phyloP scores from a whole-genome alignment of 176 grass and related monocot species.

The Oryza punctata region DNA sequence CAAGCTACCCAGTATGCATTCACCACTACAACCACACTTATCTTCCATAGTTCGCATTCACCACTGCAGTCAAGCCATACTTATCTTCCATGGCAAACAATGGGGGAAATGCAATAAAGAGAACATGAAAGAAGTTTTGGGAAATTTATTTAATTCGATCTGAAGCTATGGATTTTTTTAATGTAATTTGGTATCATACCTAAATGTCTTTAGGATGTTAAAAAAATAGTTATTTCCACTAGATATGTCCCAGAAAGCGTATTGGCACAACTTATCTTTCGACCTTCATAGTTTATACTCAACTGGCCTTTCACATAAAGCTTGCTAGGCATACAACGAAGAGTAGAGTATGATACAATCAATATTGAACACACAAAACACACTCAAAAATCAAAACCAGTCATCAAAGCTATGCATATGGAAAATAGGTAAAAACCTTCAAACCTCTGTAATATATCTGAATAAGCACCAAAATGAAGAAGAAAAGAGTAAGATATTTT shows the following conservation, averaged over 20 bases:
- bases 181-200: background rate
- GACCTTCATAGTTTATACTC: background rate
- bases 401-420: background rate
- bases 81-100: slow-evolving; percentile 18
- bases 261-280: background rate
- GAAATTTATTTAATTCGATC: background rate
- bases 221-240: background rate
- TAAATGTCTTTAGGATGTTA: background rate
- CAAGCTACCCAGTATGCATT: background rate
- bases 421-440: background rate
- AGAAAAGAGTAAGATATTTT: background rate
- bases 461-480: background rate
- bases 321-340: background rate
- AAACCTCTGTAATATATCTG: background rate
- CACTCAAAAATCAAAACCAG: background rate
- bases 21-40: background rate
- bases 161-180: background rate
- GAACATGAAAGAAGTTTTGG: background rate
- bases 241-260: background rate
- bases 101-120: background rate
- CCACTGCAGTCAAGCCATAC: background rate
- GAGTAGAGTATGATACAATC: background rate
- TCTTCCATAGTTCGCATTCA: background rate
- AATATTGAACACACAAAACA: slow-evolving; percentile 4
- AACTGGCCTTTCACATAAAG: background rate